Percentiles rank a stretch among this genome's conserved stretches.
These are phyloP conservation scores for Pseudogymnoascus sp. DNA, from an alignment of 2,329 filamentous ascomycete species.

Conservation along the genomic window DNA sequence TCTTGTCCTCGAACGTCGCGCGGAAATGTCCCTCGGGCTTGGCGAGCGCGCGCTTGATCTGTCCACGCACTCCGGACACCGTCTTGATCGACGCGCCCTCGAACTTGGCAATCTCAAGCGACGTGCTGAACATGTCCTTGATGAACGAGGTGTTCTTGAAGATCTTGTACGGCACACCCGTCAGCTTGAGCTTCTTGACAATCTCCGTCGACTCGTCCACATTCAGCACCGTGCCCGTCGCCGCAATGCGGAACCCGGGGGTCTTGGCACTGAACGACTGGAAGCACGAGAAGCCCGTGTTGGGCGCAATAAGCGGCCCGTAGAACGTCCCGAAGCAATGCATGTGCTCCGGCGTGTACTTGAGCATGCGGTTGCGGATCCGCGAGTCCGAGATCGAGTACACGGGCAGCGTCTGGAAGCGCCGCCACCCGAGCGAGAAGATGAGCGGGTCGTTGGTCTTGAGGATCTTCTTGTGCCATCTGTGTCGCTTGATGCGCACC, in stretches of 20 bases:
- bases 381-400: constrained; percentile 94
- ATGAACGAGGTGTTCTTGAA: constrained; percentile 99
- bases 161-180: constrained; percentile 88
- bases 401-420: constrained; percentile 85
- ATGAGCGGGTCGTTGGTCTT: constrained; percentile 98
- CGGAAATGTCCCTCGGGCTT: constrained; percentile 95
- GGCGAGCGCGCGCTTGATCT: constrained; percentile 90
- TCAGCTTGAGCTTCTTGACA: constrained; percentile 98
- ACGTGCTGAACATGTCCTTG: constrained; percentile 93
- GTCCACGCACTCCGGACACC: constrained; percentile 87
- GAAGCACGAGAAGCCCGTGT: constrained; percentile 90
- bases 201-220: constrained; percentile 96
- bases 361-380: constrained; percentile 92
- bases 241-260: constrained; percentile 86
- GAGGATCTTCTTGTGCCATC: constrained; percentile 98
- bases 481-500: constrained; percentile 89
- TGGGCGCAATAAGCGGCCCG: constrained; percentile 87
- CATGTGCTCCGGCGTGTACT: constrained; percentile 99
- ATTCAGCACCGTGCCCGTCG: constrained; percentile 84
- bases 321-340: constrained; percentile 97
- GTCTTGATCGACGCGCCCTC: constrained; percentile 94
- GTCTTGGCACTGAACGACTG: constrained; percentile 78
- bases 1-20: constrained; percentile 97
- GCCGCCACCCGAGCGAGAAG: constrained; percentile 90
- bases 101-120: constrained; percentile 95